These are phyloP conservation scores for Daldinia sp. DNA, from an alignment of 2,329 filamentous ascomycete species.

Conservation along the genomic window DNA sequence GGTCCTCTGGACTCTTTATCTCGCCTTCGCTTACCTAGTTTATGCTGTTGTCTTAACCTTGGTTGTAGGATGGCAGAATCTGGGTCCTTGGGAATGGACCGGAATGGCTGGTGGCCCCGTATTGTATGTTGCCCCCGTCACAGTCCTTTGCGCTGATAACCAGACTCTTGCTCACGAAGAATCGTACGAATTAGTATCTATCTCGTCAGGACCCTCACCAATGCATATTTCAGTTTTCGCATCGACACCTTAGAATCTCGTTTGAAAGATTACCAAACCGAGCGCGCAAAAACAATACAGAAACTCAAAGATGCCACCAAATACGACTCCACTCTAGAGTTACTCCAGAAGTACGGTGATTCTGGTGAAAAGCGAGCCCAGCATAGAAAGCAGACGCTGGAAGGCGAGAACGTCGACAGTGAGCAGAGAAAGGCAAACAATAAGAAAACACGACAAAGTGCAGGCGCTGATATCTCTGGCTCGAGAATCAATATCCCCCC, in stretches of 20 bases:
- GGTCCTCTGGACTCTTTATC: conserved; percentile 90
- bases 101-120: conserved; percentile 83
- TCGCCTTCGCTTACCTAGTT: conserved; percentile 89
- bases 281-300: conserved; percentile 89
- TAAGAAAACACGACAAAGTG: conserved; percentile 50
- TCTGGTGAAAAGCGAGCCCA: conserved; percentile 63
- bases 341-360: conserved; percentile 94
- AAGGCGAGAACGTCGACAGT: conserved; percentile 38
- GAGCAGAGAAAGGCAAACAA: conserved; percentile 44
- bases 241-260: conserved; percentile 76
- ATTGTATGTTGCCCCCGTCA: conserved; percentile 64
- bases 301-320: conserved; percentile 95
- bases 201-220: conserved; percentile 72
- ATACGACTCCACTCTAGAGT: conserved; percentile 92
- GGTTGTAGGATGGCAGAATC: conserved; percentile 85
- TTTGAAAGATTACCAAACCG: conserved; percentile 79
- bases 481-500: conserved; percentile 65
- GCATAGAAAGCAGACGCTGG: conserved; percentile 47
- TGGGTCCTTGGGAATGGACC: conserved; percentile 81
- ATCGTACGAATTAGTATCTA: conserved; percentile 74
- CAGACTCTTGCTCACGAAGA: conserved; percentile 24
- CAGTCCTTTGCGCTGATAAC: neutral
- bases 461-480: conserved; percentile 41
- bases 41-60: conserved; percentile 84
- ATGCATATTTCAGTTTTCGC: conserved; percentile 83